Conservation (phyloP, 371 early-diverging fungal species). For the Mortierella sp. region DNA sequence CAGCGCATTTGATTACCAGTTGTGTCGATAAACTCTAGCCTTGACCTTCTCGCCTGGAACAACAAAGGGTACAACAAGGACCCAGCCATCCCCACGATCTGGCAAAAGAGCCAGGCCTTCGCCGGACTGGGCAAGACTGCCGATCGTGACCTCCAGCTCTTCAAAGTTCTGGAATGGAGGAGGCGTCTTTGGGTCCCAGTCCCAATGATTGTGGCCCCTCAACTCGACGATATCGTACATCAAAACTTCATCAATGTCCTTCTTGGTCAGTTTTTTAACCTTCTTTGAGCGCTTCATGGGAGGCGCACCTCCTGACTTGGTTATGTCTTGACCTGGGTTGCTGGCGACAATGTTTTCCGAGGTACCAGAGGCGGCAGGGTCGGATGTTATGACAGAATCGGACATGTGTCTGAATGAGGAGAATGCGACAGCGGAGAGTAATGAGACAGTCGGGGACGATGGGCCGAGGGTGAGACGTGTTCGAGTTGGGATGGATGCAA, state of each 20-base stretch:
- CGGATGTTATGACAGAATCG: slow-evolving; percentile 6
- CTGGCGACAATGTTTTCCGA: background rate
- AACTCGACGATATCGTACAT: slow-evolving; percentile 52
- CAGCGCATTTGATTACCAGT: slow-evolving; percentile 32
- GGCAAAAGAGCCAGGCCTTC: slow-evolving; percentile 50
- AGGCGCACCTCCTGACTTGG: background rate
- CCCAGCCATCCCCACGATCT: slow-evolving; percentile 59
- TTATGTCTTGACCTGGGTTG: background rate
- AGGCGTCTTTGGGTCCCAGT: slow-evolving; percentile 51
- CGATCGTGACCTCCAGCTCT: slow-evolving; percentile 49
- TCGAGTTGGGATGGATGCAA: slow-evolving; percentile 11
- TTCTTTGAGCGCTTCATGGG: slow-evolving; percentile 34
- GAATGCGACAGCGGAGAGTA: background rate
- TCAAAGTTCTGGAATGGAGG: slow-evolving; percentile 55
- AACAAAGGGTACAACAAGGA: slow-evolving; percentile 64
- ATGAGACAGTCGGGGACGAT: background rate
- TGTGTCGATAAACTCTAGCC: slow-evolving; percentile 60
- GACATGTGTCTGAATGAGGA: slow-evolving; percentile 18
- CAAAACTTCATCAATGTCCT: slow-evolving; percentile 54
- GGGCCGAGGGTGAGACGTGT: background rate
- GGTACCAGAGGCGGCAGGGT: slow-evolving; percentile 1
- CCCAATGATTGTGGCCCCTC: slow-evolving; percentile 51
- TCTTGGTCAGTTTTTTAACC: slow-evolving; percentile 46
- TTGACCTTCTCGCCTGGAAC: slow-evolving; percentile 62
- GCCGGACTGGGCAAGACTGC: slow-evolving; percentile 48